Conservation (phyloP, 257 asterid genomes). For the Forsythia viridissima region DNA sequence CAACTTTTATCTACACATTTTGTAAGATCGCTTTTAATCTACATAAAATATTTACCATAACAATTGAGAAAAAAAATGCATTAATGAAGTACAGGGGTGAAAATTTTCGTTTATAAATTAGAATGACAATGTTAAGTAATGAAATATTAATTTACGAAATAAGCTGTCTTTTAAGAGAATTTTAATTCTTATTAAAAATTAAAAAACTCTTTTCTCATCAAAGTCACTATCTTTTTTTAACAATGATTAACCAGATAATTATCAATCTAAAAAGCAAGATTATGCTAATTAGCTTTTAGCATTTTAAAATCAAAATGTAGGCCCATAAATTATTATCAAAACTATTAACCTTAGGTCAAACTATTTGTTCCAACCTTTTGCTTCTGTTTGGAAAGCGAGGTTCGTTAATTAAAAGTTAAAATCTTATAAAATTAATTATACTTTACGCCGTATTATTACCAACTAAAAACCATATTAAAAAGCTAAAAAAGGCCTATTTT, state of each 20-base stretch:
- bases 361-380: slow-evolving; percentile 24
- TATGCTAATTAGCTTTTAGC: slow-evolving; percentile 23
- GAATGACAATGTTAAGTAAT: too few relatives aligned
- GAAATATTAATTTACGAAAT: too few relatives aligned
- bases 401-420: slow-evolving; percentile 9
- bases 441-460: slow-evolving; percentile 25
- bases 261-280: slow-evolving; percentile 36
- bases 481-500: slow-evolving; percentile 9
- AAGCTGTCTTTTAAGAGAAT: not conserved
- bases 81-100: too few relatives aligned
- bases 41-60: too few relatives aligned
- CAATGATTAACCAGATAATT: slow-evolving; percentile 30
- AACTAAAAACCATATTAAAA: slow-evolving; percentile 14
- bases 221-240: not conserved
- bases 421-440: slow-evolving; percentile 9
- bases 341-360: slow-evolving; percentile 28
- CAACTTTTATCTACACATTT: too few relatives aligned
- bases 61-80: too few relatives aligned
- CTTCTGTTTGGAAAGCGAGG: slow-evolving; percentile 16
- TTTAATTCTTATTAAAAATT: not conserved
- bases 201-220: not conserved
- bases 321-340: too few relatives aligned
- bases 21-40: too few relatives aligned
- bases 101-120: too few relatives aligned
- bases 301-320: not conserved